phyloP scores from a whole-genome alignment of 2,329 filamentous ascomycete species.

The Metarhizium album region DNA sequence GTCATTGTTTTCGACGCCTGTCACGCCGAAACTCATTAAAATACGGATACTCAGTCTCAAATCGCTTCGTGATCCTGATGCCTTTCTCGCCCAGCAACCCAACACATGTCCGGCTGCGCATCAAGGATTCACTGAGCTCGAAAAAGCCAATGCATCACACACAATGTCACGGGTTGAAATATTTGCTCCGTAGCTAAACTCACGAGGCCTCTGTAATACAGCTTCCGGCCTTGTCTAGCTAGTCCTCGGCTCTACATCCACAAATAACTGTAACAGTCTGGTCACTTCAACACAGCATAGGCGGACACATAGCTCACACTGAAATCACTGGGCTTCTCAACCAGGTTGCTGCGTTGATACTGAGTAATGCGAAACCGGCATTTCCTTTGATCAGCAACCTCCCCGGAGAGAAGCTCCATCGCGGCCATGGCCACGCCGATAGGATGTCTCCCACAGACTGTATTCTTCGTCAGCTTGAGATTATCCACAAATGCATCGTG shows the following conservation, averaged over 20 bases:
- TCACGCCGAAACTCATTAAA: no score
- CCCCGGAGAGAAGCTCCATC: slow-evolving; percentile 51
- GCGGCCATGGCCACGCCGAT: slow-evolving; percentile 90
- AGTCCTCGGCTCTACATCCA: neutral
- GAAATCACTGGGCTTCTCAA: slow-evolving; percentile 55
- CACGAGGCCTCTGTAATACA: no score
- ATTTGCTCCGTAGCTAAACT: no score
- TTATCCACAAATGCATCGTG: slow-evolving; percentile 61
- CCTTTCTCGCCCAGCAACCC: no score
- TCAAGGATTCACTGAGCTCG: no score
- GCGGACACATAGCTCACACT: slow-evolving; percentile 95
- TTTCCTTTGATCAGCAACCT: slow-evolving; percentile 27
- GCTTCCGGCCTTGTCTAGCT: neutral
- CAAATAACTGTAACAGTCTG: neutral
- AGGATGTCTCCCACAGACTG: slow-evolving; percentile 88
- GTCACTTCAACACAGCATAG: slow-evolving; percentile 59
- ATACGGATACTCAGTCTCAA: no score
- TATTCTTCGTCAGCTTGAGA: slow-evolving; percentile 68
- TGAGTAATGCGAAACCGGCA: slow-evolving; percentile 66
- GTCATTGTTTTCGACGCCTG: no score
- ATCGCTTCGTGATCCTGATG: no score
- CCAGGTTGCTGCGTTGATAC: slow-evolving; percentile 79
- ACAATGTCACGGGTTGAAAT: no score
- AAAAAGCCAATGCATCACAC: no score
- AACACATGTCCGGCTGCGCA: no score